Evolutionary conservation across 164 flowering plant species (phyloP).

Genomic region (Vitis vinifera): ASM3070453v1 NC_081811.1:22413001-22413500

Average conservation of each 20-base stretch:
- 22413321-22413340: slow-evolving; percentile 43
- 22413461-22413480: slow-evolving; percentile 79
- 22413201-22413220: slow-evolving; percentile 79
- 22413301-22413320: slow-evolving; percentile 30
- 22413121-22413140: slow-evolving; percentile 79
- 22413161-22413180: slow-evolving; percentile 82
- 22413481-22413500: slow-evolving; percentile 92
- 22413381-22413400: slow-evolving; percentile 63
- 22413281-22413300: slow-evolving; percentile 63
- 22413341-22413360: slow-evolving; percentile 73
- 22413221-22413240: slow-evolving; percentile 74
- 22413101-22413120: slow-evolving; percentile 47
- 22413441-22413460: slow-evolving; percentile 63
- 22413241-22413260: slow-evolving; percentile 62
- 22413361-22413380: slow-evolving; percentile 87
- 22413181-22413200: slow-evolving; percentile 70
- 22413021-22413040: slow-evolving; percentile 98
- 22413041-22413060: slow-evolving; percentile 86
- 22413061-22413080: slow-evolving; percentile 77
- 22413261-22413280: slow-evolving; percentile 86
- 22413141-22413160: slow-evolving; percentile 75
- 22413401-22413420: slow-evolving; percentile 81
- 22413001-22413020: slow-evolving; percentile 77
- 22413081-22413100: slow-evolving; percentile 60
- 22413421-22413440: slow-evolving; percentile 62